Conservation (phyloP, 108 stramenopile genomes). For the Parietichytrium sp. region DNA sequence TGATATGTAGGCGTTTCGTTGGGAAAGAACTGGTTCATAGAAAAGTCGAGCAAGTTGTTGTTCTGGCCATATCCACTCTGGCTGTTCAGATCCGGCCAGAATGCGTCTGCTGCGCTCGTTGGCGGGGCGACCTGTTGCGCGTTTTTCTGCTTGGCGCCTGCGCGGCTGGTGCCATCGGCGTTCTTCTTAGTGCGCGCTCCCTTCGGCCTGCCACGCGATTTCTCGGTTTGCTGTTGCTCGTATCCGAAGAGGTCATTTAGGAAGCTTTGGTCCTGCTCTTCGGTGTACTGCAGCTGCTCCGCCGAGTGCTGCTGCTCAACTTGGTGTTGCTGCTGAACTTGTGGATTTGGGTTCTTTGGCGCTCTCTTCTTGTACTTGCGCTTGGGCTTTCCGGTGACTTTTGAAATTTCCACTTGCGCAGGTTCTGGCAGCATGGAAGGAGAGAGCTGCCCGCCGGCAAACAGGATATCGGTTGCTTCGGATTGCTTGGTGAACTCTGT, state of each 20-base stretch:
- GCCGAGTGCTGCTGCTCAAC: neutral
- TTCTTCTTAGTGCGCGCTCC: neutral
- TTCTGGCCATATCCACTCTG: too few species aligned
- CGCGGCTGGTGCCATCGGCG: neutral
- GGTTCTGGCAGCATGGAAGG: neutral
- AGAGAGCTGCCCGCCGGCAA: too few species aligned
- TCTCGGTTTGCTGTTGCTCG: neutral
- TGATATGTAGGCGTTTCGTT: too few species aligned
- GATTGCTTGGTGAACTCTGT: neutral
- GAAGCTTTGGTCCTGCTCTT: conserved; percentile 8
- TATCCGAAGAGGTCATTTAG: neutral
- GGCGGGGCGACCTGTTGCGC: too few species aligned
- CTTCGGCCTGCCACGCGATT: neutral
- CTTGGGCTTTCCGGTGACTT: neutral
- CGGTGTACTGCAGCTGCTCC: neutral
- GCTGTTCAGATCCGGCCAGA: conserved; percentile 27
- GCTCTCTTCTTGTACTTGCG: neutral
- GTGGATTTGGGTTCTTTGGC: neutral
- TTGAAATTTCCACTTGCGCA: neutral
- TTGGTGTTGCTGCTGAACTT: neutral
- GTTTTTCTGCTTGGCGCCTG: conserved; percentile 12
- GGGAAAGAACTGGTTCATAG: neutral
- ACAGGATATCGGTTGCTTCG: neutral
- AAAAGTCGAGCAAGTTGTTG: conserved; percentile 17
- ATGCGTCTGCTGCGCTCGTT: conserved; percentile 32